Conservation (phyloP, 1,284 basidiomycete species). For the Sanghuangporus weigelae region DNA sequence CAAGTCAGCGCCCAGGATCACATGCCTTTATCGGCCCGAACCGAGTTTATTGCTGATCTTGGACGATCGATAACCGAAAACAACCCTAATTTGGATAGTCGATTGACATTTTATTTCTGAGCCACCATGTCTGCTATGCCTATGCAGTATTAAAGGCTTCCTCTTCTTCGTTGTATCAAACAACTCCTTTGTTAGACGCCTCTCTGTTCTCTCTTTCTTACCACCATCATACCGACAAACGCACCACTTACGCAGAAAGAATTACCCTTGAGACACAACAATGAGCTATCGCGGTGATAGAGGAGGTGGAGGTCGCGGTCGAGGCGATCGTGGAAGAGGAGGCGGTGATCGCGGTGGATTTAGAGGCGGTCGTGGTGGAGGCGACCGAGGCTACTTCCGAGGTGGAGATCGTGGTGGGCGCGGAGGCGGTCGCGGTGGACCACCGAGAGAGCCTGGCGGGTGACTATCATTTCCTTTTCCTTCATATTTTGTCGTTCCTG, state of each 20-base stretch:
- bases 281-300: conserved; percentile 29
- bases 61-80: too few species aligned
- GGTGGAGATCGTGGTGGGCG: conserved; percentile 31
- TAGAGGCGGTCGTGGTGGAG: conserved; percentile 25
- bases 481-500: background rate
- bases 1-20: too few species aligned
- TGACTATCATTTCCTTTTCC: conserved; percentile 22
- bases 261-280: background rate
- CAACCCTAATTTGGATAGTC: background rate
- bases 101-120: background rate
- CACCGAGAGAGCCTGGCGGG: conserved; percentile 42
- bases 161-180: background rate
- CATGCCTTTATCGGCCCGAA: too few species aligned
- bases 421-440: conserved; percentile 21
- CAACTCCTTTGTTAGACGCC: background rate
- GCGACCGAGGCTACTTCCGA: conserved; percentile 26
- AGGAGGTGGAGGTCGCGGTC: conserved; percentile 17
- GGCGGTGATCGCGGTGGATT: conserved; percentile 30
- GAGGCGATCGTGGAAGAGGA: conserved; percentile 16
- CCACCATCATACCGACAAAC: background rate
- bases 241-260: background rate
- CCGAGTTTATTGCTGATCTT: too few species aligned
- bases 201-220: background rate
- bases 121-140: background rate
- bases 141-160: background rate